A percentile compares a stretch with the other conserved stretches of the same genome.
Evolutionary conservation across 495 filamentous ascomycete genomes (phyloP).

Genomic region (Venustampulla echinocandica): DNA sequence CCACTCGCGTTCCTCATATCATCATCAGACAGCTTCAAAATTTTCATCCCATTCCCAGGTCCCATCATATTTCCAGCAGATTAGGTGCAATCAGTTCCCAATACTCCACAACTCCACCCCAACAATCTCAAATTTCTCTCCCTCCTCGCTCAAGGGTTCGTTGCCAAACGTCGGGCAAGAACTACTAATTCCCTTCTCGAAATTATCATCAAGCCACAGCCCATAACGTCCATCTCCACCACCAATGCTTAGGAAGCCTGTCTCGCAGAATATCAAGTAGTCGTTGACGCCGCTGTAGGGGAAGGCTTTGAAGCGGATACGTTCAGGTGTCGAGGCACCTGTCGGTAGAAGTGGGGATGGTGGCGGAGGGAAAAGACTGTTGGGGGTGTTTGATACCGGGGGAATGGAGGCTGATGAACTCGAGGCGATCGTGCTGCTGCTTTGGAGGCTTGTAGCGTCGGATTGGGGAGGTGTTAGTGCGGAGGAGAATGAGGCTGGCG

Average conservation of each 20-base stretch:
- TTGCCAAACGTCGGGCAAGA: slow-evolving; percentile 88
- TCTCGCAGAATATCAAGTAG: slow-evolving; percentile 90
- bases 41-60: no score
- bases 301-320: slow-evolving; percentile 91
- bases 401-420: no score
- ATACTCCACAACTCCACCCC: slow-evolving; percentile 92
- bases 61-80: no score
- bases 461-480: slow-evolving; percentile 63
- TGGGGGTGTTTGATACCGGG: slow-evolving; percentile 34
- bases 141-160: slow-evolving; percentile 89
- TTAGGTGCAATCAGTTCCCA: no score
- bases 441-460: slow-evolving; percentile 60
- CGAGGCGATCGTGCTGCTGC: slow-evolving; percentile 67
- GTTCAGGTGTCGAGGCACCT: slow-evolving; percentile 30
- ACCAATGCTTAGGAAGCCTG: slow-evolving; percentile 73
- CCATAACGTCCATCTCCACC: slow-evolving; percentile 84
- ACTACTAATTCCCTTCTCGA: slow-evolving; percentile 77
- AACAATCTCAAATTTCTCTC: slow-evolving; percentile 83
- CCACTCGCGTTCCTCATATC: no score
- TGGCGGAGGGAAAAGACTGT: slow-evolving; percentile 61
- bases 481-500: slow-evolving; percentile 38
- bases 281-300: slow-evolving; percentile 94
- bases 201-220: slow-evolving; percentile 82
- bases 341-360: slow-evolving; percentile 53
- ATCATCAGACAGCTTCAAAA: no score